Evolutionary conservation across 2,329 filamentous ascomycete species (phyloP).

Genomic region (Drechslerella coelobrocha): DNA sequence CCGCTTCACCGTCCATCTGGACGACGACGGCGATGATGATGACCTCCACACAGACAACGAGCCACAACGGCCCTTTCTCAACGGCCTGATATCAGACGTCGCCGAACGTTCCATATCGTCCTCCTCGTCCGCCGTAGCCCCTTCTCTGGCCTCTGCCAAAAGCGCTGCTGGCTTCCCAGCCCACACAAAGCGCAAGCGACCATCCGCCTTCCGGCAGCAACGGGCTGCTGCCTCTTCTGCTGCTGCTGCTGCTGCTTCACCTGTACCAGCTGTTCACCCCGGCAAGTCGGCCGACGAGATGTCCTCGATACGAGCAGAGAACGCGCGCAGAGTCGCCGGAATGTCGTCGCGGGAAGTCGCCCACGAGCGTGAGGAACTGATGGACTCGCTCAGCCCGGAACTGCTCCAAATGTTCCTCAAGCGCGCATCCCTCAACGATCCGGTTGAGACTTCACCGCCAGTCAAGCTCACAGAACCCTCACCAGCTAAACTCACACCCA

Average conservation of each 20-base stretch:
- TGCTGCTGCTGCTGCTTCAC: constrained; percentile 51
- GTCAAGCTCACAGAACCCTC: constrained; percentile 22
- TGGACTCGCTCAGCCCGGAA: constrained; percentile 75
- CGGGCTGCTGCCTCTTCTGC: constrained; percentile 55
- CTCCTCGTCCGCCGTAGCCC: constrained; percentile 14
- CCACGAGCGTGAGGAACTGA: constrained; percentile 78
- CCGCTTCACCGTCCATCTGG: constrained; percentile 37
- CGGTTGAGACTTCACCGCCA: constrained; percentile 37
- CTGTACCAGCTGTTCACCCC: constrained; percentile 41
- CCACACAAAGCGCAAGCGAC: constrained; percentile 76
- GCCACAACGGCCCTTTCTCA: constrained; percentile 3
- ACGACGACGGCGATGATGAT: constrained; percentile 12
- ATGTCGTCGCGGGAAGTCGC: constrained; percentile 87
- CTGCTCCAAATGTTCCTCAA: constrained; percentile 78
- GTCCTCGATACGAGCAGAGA: constrained; percentile 80
- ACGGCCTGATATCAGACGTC: constrained; percentile 33
- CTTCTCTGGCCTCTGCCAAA: constrained; percentile 27
- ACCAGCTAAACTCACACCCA: constrained; percentile 7
- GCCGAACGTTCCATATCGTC: constrained; percentile 32
- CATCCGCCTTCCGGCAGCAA: constrained; percentile 77
- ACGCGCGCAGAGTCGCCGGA: constrained; percentile 71
- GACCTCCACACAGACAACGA: constrained; percentile 2
- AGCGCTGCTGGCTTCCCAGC: constrained; percentile 75
- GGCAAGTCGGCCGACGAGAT: constrained; percentile 66
- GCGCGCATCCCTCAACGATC: constrained; percentile 76